Percentiles rank a stretch among this genome's conserved stretches.
phyloP scores from a whole-genome alignment of 1,284 basidiomycete species.

The Gomphus sp. region DNA sequence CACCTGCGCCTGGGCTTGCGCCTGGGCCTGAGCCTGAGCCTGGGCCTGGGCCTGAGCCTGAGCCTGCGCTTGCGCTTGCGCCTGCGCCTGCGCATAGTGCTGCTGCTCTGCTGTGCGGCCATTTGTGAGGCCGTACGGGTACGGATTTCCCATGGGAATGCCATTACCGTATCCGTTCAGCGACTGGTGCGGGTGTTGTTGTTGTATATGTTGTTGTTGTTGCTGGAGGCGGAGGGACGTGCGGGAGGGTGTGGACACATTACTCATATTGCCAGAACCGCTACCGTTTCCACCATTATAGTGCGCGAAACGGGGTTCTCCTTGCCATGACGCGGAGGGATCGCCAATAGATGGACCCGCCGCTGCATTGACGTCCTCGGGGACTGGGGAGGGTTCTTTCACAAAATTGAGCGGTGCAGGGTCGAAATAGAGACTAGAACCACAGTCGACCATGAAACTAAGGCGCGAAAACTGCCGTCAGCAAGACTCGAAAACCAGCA shows the following conservation, averaged over 20 bases:
- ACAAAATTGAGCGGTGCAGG: constrained; percentile 33
- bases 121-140: constrained; percentile 3
- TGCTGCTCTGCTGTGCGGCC: background rate
- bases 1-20: no score
- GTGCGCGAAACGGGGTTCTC: constrained; percentile 1
- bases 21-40: no score
- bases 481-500: background rate
- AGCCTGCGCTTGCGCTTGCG: background rate
- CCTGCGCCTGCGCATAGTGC: background rate
- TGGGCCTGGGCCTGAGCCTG: no score
- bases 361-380: background rate
- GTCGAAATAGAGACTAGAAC: constrained; percentile 59
- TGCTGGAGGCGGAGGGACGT: constrained; percentile 9
- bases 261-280: background rate
- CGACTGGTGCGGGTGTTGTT: background rate
- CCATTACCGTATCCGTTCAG: background rate
- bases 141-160: background rate
- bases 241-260: constrained; percentile 1
- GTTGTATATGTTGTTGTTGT: background rate
- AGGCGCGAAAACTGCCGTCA: background rate
- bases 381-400: background rate
- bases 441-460: constrained; percentile 48
- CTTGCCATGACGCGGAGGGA: background rate
- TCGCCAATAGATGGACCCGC: background rate
- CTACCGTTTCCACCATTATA: background rate